A percentile compares a stretch with the other conserved stretches of the same genome.
phyloP scores from a whole-genome alignment of 495 filamentous ascomycete genomes.

The Annulohypoxylon nitens region DNA sequence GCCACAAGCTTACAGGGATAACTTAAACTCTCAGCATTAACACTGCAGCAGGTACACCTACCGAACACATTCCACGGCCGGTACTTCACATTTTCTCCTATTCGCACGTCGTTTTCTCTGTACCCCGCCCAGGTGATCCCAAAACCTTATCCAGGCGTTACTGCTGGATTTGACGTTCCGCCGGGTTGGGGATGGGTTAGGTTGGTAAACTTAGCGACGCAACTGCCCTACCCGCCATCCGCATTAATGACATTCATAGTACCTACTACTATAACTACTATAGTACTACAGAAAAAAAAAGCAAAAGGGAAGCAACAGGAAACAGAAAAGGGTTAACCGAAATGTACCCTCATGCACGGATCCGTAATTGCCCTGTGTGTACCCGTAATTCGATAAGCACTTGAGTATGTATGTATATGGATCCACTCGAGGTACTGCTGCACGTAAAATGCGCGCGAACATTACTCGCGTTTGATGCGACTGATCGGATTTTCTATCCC shows the following conservation, averaged over 20 bases:
- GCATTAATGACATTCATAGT: background rate
- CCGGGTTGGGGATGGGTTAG: slow-evolving; percentile 6
- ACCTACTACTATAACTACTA: background rate
- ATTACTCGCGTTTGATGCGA: background rate
- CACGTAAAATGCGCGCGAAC: slow-evolving; percentile 9
- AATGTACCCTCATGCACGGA: slow-evolving; percentile 32
- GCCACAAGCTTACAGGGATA: slow-evolving; percentile 30
- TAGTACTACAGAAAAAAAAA: background rate
- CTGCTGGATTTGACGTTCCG: slow-evolving; percentile 9
- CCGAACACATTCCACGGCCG: slow-evolving; percentile 12
- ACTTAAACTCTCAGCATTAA: background rate
- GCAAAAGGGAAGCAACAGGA: slow-evolving; percentile 14
- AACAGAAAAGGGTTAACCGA: slow-evolving; percentile 43
- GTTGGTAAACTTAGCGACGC: slow-evolving; percentile 5
- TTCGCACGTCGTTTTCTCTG: slow-evolving; percentile 8
- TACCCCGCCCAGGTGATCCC: slow-evolving; percentile 41
- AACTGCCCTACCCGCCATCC: background rate
- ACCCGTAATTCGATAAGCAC: background rate
- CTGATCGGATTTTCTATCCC: background rate
- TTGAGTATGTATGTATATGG: background rate
- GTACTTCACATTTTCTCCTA: slow-evolving; percentile 21
- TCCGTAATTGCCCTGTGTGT: background rate
- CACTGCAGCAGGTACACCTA: slow-evolving; percentile 21
- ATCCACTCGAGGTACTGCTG: background rate
- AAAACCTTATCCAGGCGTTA: slow-evolving; percentile 31